Base-by-base conservation (phyloP, 2,329 filamentous ascomycete species). In the Ilyonectria robusta region DNA sequence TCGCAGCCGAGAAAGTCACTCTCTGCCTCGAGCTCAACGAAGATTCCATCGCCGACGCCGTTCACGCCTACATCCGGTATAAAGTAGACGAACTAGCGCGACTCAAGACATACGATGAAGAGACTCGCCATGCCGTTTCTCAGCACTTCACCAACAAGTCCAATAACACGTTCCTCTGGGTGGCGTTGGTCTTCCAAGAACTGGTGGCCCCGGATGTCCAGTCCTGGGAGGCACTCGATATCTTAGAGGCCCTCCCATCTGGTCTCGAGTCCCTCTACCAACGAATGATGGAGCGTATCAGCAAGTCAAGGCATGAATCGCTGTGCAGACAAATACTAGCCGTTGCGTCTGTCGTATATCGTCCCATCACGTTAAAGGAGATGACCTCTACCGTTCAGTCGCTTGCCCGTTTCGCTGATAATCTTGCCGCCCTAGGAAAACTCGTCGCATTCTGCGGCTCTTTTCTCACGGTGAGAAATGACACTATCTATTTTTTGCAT, bases 191-290 rank as follows among this genome's bases (percentile, higher is more conserved):
- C 76, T 3, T 6, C 31, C 0, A 56, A 47, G 1, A 59, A 46
- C 33, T 40, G 62, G 29, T 54, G 7, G n/a, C n/a, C n/a, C n/a
- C n/a, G n/a, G n/a, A n/a, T n/a, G n/a, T n/a, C n/a, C n/a, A n/a
- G n/a, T n/a, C n/a, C n/a, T n/a, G n/a, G n/a, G n/a, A 76, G 21
- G 63, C 73, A 2, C 51, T 60, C 7, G 55, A 63, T 2, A 47
- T 60, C 17, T 63, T 81, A 3, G 46, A 67, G 13, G 31, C 33
- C 29, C 78, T 83, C 40, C 81, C 80, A 6, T 57, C 74, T 1
- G 79, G 79, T 0, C 77, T 85, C 0, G 53, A 81, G 35, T 4
- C 62, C 1, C 64, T 85, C 1, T 85, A 85, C 62, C 6, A 67
- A 1, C 72, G 73, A 15, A 85, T 85, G 81, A 72, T 84, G 33